Evolutionary conservation across 108 stramenopile species (phyloP), one percentile per base, ranked within the genome.

Genomic region (Cyclotella cryptica): DNA sequence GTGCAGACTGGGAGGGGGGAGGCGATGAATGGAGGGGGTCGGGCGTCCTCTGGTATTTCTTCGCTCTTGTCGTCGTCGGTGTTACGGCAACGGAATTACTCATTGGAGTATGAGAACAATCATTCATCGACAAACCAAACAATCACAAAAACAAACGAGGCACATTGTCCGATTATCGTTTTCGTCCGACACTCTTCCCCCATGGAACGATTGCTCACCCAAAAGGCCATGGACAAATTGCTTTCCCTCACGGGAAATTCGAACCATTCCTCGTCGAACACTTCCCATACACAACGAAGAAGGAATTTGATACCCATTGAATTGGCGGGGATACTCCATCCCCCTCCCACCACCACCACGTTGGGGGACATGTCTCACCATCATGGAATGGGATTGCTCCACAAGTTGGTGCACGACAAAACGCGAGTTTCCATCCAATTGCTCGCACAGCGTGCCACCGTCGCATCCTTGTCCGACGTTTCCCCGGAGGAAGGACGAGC

Each of bases 141-240:
- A 39, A 45, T 44, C 72, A 46, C 30, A n/a, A 52, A 59, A 46
- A 55, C 29, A 60, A 74, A 45, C 14, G 41, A 46, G n/a, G 22
- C 10, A 8, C 66, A 81, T 24, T 29, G 41, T 17, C 76, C 86
- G n/a, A 84, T 94, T 28, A 57, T 84, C 9, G 54, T 85, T 27
- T 60, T 85, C 1, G 79, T 94, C 21, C 76, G 93, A 28, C 91
- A 94, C 71, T 79, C 88, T 27, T 92, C 90, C 17, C 91, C 90
- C 5, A 81, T 91, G 40, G 93, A 89, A 43, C 47, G 86, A 39
- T 69, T 90, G 40, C 68, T 94, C 24, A 79, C 87, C 18, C 78
- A 85, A 70, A 76, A 85, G 14, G 87, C 89, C 84, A 89, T 88
- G 72, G 88, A 92, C 30, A 69, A 71, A 41, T 24, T 88, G 2